Conservation (phyloP, 306 rosid species). For the Aeschynomene evenia region DNA sequence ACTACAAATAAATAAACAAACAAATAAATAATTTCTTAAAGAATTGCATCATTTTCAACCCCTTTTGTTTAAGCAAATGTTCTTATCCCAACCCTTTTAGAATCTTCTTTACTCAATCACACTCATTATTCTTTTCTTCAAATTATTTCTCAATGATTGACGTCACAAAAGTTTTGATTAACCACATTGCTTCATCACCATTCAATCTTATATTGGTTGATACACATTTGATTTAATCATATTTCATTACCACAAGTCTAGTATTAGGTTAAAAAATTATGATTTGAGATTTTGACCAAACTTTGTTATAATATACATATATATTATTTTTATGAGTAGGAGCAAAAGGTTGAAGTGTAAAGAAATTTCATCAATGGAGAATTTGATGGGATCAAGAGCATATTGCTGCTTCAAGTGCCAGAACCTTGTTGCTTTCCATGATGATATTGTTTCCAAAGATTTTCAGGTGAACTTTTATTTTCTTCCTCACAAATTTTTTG, state of each 20-base stretch:
- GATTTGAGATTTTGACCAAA: constrained; percentile 19
- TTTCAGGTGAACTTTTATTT: constrained; percentile 55
- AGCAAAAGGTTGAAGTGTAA: constrained; percentile 20
- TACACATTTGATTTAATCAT: constrained; percentile 24
- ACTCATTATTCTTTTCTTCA: constrained; percentile 37
- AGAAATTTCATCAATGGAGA: constrained; percentile 50
- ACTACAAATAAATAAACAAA: too few species aligned
- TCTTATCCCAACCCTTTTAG: constrained; percentile 23
- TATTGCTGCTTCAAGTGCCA: constrained; percentile 78
- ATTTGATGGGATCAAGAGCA: constrained; percentile 42
- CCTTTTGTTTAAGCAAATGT: constrained; percentile 34
- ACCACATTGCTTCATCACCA: constrained; percentile 10
- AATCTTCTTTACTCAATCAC: constrained; percentile 39
- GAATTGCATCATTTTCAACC: constrained; percentile 26
- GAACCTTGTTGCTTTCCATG: constrained; percentile 56
- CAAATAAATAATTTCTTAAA: constrained; percentile 25
- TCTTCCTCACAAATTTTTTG: constrained; percentile 5
- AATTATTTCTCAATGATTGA: constrained; percentile 35
- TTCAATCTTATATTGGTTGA: neutral
- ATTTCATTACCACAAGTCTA: constrained; percentile 17
- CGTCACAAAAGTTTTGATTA: constrained; percentile 8
- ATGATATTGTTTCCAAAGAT: constrained; percentile 64
- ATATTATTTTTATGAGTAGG: constrained; percentile 3
- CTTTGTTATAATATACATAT: neutral
- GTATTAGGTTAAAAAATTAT: constrained; percentile 23